Base-by-base conservation (phyloP, 2,329 filamentous ascomycete species). In the Cladosporium austrohemisphaericum region DNA sequence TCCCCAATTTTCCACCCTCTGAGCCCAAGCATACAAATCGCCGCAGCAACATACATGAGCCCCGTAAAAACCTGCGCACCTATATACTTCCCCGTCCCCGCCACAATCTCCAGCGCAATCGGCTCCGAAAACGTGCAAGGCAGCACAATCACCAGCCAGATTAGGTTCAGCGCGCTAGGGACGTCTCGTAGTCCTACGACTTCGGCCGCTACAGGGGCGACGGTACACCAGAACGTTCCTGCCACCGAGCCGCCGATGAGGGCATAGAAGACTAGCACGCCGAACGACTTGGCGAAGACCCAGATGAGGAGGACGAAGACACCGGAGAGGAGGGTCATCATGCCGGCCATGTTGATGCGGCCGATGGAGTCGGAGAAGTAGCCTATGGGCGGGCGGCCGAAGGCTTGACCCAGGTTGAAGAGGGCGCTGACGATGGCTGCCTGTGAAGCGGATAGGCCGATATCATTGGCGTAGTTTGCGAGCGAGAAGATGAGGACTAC, bases 401-500 rank as follows among this genome's bases (percentile, higher is more conserved):
- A 53, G 2, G 77, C 85, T 56, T 84, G 79, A 50, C 77, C 72
- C 61, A 85, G 62, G 63, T 88, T 91, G 58, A 91, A 76, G 29
- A 90, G 67, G 4, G 87, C 87, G n/a, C 81, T 84, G 37, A 88
- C 75, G 13, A 89, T 73, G 0, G 83, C 82, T 5, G 84, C 86
- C 60, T 91, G 81, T 4, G 78, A 74, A 2, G 85, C 73, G 1
- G 75, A 74, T 23, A 90, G 76, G 1, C 86, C 86, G 35, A 90
- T 78, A 4, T 76, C 76, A 49, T 78, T 76, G 29, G 84, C 84
- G 61, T 89, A 92, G 63, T 84, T 86, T 11, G 86, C 82, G 37
- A 91, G 70, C 9, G 81, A 85, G 67, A 90, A 92, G 36, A 90
- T 76, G n/a, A 90, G 74, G 4, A 88, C 84, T 20, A 87, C 76